These are phyloP conservation scores for Cadophora sp. DNA, from an alignment of 2,329 filamentous ascomycete species.

Conservation along the genomic window DNA sequence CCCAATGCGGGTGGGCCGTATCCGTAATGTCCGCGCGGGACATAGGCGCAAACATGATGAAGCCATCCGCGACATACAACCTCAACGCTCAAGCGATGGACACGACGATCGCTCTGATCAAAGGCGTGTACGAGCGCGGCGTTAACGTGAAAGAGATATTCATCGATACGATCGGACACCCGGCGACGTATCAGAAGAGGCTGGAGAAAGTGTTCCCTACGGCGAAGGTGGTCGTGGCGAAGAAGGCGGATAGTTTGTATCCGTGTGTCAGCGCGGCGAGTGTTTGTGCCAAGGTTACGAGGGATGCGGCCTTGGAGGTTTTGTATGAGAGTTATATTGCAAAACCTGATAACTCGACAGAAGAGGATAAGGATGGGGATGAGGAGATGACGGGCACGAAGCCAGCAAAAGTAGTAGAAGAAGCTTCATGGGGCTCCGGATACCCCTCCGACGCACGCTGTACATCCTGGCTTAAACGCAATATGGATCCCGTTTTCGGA, in stretches of 20 bases:
- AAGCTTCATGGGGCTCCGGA: conserved; percentile 81
- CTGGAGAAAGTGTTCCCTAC: conserved; percentile 86
- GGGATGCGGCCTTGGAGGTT: conserved; percentile 86
- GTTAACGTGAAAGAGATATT: conserved; percentile 90
- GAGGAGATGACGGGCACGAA: conserved; percentile 40
- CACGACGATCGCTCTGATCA: conserved; percentile 83
- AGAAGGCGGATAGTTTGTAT: conserved; percentile 92
- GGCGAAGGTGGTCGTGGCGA: conserved; percentile 75
- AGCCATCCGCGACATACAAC: conserved; percentile 69
- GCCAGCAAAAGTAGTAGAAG: conserved; percentile 42
- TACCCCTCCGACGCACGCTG: conserved; percentile 90
- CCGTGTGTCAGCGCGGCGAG: conserved; percentile 93
- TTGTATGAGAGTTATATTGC: conserved; percentile 59
- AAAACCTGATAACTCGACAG: conserved; percentile 42
- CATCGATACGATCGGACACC: conserved; percentile 91
- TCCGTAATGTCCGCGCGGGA: conserved; percentile 75
- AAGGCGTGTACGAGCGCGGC: conserved; percentile 74
- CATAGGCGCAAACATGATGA: conserved; percentile 47
- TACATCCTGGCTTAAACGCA: conserved; percentile 78
- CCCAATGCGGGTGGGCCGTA: conserved; percentile 83
- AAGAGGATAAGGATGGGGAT: conserved; percentile 44
- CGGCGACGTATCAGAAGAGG: conserved; percentile 82
- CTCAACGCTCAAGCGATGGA: conserved; percentile 96
- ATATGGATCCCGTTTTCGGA: conserved; percentile 93
- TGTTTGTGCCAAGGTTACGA: conserved; percentile 94